Conservation (phyloP, 1,284 basidiomycete species). For the Sporisorium scitamineum region DNA sequence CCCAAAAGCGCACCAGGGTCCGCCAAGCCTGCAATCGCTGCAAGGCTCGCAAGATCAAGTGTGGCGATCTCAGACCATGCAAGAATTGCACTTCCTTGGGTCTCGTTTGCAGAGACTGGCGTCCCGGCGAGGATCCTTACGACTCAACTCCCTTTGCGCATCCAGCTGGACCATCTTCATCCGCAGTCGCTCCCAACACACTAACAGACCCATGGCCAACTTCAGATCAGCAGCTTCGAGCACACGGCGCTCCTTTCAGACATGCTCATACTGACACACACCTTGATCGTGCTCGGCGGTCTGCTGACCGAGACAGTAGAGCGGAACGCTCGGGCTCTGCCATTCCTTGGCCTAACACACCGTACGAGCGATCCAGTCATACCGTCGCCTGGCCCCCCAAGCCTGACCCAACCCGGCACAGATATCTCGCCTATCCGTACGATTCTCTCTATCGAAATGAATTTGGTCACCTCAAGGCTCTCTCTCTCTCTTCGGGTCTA, state of each 20-base stretch:
- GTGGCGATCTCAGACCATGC: slow-evolving; percentile 50
- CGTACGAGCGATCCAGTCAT: slow-evolving; percentile 42
- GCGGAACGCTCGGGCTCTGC: slow-evolving; percentile 36
- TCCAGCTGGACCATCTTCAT: slow-evolving; percentile 25
- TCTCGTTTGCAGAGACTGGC: slow-evolving; percentile 47
- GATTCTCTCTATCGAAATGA: slow-evolving; percentile 54
- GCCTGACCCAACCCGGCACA: slow-evolving; percentile 40
- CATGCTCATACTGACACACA: slow-evolving; percentile 14
- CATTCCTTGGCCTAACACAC: slow-evolving; percentile 52
- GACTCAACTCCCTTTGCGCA: slow-evolving; percentile 23
- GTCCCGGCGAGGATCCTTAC: slow-evolving; percentile 43
- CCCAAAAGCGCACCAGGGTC: slow-evolving; percentile 43
- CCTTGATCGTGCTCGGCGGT: slow-evolving; percentile 13
- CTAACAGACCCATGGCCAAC: slow-evolving; percentile 22
- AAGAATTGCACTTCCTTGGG: slow-evolving; percentile 51
- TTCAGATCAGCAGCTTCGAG: slow-evolving; percentile 12
- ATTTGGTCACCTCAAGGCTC: slow-evolving; percentile 50
- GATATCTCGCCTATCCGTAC: slow-evolving; percentile 51
- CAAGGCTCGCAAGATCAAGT: slow-evolving; percentile 55
- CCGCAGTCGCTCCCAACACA: not conserved
- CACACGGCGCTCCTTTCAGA: not conserved
- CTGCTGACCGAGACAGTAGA: slow-evolving; percentile 16
- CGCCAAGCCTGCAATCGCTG: slow-evolving; percentile 55
- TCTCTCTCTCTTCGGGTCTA: slow-evolving; percentile 47
- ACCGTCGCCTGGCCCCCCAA: slow-evolving; percentile 51